Evolutionary conservation across 108 stramenopile genomes (phyloP), one percentile per base, ranked within the genome.

Genomic region (Skeletonema menzelii): DNA sequence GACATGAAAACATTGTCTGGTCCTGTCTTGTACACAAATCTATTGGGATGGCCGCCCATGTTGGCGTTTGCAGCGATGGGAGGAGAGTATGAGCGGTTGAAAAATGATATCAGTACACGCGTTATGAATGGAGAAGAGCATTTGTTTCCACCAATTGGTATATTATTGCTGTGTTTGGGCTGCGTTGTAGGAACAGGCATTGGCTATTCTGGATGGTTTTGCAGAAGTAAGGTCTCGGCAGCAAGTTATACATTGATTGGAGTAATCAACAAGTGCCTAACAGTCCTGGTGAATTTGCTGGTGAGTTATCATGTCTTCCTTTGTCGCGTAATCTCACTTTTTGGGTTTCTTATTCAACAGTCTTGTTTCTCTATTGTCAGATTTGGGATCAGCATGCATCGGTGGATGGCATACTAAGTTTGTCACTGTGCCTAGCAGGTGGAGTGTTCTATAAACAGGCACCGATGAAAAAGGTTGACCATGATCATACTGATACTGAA

Each of bases 371-470:
- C 0, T n/a, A 2, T 42, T 11, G 15, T 42, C 15, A 42, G 49
- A 84, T 97, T 57, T 95, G 96, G 95, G 96, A 98, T 69, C 87
- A 98, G 56, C 97, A 98, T 73, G 95, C 97, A 8, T 53, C 82
- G 10, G 81, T 89, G 34, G 69, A 68, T 12, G 97, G 97, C 15
- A 87, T 95, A 49, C 67, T 72, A 5, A 82, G 86, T 27, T 84
- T 98, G 13, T 69, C 86, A 27, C 56, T 96, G 19, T 98, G 97
- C 76, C 79, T 98, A 6, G 83, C 85, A 20, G 96, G 95, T 27
- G 96, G 95, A 28, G 72, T 73, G 0, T 68, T 95, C 28, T 98
- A 98, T 68, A 63, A 88, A 42, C 97, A 98, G 68, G 88, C 96
- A 26, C 94, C 94, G 1, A 88, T 95, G 91, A 70, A 35, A 38